phyloP scores from a whole-genome alignment of 495 filamentous ascomycete genomes.

The Talaromyces borbonicus region DNA sequence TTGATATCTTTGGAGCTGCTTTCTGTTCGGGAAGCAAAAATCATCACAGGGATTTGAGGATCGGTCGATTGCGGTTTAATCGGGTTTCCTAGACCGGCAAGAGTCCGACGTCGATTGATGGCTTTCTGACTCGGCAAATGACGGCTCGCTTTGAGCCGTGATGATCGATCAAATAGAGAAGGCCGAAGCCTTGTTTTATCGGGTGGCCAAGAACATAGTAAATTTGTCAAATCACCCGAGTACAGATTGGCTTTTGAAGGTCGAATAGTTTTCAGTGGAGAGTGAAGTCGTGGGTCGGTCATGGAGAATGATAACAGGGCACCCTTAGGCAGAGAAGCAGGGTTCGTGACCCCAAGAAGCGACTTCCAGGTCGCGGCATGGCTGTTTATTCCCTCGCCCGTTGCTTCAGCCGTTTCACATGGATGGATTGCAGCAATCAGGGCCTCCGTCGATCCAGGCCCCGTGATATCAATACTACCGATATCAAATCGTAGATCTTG shows the following conservation, averaged over 20 bases:
- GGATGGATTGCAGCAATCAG: constrained; percentile 64
- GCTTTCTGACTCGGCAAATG: constrained; percentile 70
- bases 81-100: constrained; percentile 51
- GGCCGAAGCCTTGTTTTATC: constrained; percentile 47
- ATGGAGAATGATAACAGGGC: constrained; percentile 63
- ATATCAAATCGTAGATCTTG: constrained; percentile 91
- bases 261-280: constrained; percentile 44
- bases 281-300: constrained; percentile 69
- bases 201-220: constrained; percentile 60
- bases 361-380: constrained; percentile 51
- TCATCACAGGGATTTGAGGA: constrained; percentile 69
- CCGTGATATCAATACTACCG: constrained; percentile 83
- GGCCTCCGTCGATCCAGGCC: constrained; percentile 75
- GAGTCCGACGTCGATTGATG: constrained; percentile 74
- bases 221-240: constrained; percentile 42
- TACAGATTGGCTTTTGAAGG: constrained; percentile 22
- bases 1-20: constrained; percentile 24
- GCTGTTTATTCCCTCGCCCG: constrained; percentile 19
- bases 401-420: constrained; percentile 19
- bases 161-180: constrained; percentile 57
- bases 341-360: constrained; percentile 62
- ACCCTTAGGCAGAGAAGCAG: constrained; percentile 62
- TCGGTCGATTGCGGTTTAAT: constrained; percentile 56
- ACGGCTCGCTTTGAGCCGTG: constrained; percentile 50
- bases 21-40: constrained; percentile 48